Evolutionary conservation across 148 eudicot genomes (phyloP).

Genomic region (Cornus suecica): DNA sequence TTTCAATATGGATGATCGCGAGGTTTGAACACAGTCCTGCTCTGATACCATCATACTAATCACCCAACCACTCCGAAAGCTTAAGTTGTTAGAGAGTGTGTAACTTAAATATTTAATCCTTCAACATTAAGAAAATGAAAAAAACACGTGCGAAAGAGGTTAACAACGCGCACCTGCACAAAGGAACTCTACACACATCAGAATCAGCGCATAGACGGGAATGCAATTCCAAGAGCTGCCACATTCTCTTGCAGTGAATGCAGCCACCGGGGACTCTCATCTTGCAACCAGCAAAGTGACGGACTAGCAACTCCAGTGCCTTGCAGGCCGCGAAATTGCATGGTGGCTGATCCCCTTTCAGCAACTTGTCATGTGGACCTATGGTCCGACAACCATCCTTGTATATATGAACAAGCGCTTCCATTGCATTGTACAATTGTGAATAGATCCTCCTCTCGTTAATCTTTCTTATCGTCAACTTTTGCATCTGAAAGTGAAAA

Average conservation of each 20-base stretch:
- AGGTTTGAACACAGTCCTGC: no score
- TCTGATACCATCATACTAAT: no score
- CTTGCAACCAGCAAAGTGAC: conserved; percentile 87
- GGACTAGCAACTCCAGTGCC: conserved; percentile 60
- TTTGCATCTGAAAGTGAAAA: conserved; percentile 36
- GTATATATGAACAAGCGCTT: conserved; percentile 85
- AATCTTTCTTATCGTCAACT: conserved; percentile 39
- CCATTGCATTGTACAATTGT: conserved; percentile 91
- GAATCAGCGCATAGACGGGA: conserved; percentile 76
- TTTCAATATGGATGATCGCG: no score
- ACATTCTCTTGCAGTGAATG: conserved; percentile 82
- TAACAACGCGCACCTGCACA: conserved; percentile 66
- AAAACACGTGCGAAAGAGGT: not conserved
- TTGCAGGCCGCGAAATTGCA: conserved; percentile 68
- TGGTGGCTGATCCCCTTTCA: conserved; percentile 49
- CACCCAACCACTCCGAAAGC: no score
- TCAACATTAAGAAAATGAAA: no score
- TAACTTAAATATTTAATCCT: no score
- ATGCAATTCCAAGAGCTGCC: conserved; percentile 87
- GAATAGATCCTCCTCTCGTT: conserved; percentile 60
- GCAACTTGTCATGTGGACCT: conserved; percentile 71
- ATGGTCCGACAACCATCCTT: conserved; percentile 88
- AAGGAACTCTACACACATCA: conserved; percentile 70
- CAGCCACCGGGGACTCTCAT: conserved; percentile 82
- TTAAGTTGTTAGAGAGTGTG: no score